Percentiles rank a stretch among this genome's conserved stretches.
Conservation (phyloP, 441 rosid species). For the Biscutella auriculata region DNA sequence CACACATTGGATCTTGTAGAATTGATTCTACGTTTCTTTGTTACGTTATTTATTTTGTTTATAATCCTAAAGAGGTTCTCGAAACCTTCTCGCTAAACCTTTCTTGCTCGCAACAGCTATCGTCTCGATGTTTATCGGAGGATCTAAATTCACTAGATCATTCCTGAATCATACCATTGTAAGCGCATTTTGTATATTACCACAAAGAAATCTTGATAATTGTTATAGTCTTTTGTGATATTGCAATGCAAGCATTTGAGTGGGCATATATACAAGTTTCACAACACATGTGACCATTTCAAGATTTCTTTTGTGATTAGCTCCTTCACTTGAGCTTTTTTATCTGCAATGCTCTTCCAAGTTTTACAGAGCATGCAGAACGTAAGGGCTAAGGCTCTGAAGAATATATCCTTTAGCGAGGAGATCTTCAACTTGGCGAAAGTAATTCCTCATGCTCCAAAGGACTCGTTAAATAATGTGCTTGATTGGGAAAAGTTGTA, state of each 20-base stretch:
- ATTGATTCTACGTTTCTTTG: constrained; percentile 57
- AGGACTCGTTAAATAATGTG: too few species aligned
- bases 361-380: too few species aligned
- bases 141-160: constrained; percentile 66
- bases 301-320: constrained; percentile 87
- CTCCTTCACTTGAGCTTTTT: constrained; percentile 66
- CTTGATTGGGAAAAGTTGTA: too few species aligned
- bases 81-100: constrained; percentile 30
- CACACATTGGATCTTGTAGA: constrained; percentile 61
- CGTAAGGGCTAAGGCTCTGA: too few species aligned
- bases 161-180: constrained; percentile 90
- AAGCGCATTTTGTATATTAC: constrained; percentile 26
- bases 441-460: too few species aligned
- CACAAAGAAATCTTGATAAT: not conserved
- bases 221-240: not conserved
- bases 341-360: constrained; percentile 71
- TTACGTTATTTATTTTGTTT: constrained; percentile 46
- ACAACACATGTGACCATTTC: constrained; percentile 80
- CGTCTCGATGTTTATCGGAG: constrained; percentile 37
- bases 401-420: too few species aligned
- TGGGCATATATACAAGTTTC: constrained; percentile 79
- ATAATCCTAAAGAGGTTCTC: constrained; percentile 64
- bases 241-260: constrained; percentile 61
- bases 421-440: too few species aligned
- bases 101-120: constrained; percentile 53